phyloP scores from a whole-genome alignment of 2,329 filamentous ascomycete genomes.

The Cyanodermella asteris region DNA sequence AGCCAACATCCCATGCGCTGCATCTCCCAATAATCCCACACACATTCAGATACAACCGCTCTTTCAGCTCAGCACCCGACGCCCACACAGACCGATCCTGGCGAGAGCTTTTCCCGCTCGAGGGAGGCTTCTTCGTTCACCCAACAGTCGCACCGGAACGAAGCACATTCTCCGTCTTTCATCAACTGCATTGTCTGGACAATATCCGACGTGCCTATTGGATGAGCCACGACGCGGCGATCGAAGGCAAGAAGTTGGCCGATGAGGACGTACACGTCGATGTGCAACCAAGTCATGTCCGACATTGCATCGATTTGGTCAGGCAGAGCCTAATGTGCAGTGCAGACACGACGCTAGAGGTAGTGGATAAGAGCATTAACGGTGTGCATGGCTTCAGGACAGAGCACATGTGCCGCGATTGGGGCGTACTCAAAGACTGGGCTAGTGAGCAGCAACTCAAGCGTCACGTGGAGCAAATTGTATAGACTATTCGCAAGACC shows the following conservation, averaged over 20 bases:
- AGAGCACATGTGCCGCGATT: constrained; percentile 3
- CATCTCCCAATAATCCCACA: too few relatives aligned
- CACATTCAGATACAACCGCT: constrained; percentile 3
- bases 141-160: constrained; percentile 6
- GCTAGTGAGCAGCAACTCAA: neutral
- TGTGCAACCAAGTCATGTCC: constrained; percentile 1
- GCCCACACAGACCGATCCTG: constrained; percentile 4
- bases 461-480: too few relatives aligned
- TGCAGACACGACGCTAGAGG: constrained; percentile 5
- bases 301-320: constrained; percentile 6
- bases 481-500: too few relatives aligned
- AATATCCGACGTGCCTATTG: constrained; percentile 3
- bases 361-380: constrained; percentile 1
- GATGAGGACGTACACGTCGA: constrained; percentile 4
- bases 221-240: neutral
- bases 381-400: constrained; percentile 5
- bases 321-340: constrained; percentile 6
- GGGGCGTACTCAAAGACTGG: constrained; percentile 4
- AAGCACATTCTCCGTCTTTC: constrained; percentile 8
- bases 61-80: constrained; percentile 2
- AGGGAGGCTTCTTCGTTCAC: constrained; percentile 8
- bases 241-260: neutral
- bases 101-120: constrained; percentile 5
- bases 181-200: constrained; percentile 9
- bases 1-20: too few relatives aligned